These are phyloP conservation scores for Solanum clarkiae DNA, from an alignment of 257 asterid species.

Conservation along the genomic window DNA sequence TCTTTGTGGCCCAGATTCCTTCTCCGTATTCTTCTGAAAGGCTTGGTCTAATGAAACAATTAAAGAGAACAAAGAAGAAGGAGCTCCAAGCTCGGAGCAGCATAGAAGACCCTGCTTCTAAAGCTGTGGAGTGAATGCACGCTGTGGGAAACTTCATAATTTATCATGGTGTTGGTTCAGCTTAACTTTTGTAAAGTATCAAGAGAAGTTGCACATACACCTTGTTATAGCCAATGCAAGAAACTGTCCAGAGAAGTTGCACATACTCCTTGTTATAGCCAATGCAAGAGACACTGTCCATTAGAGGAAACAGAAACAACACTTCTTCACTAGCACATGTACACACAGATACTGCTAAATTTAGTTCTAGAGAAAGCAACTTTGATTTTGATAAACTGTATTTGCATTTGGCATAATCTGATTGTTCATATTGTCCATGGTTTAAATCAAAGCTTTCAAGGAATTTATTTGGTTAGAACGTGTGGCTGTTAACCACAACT, in stretches of 20 bases:
- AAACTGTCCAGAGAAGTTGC: not conserved
- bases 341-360: not conserved
- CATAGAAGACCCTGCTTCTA: constrained; percentile 11
- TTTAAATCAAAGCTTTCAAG: not conserved
- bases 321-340: not conserved
- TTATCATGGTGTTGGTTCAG: not conserved
- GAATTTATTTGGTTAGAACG: constrained; percentile 72
- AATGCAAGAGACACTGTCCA: not conserved
- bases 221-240: not conserved
- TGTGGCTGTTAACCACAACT: constrained; percentile 99
- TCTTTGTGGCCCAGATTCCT: constrained; percentile 42
- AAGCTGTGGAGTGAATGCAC: not conserved
- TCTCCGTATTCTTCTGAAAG: constrained; percentile 66
- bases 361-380: not conserved
- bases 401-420: not conserved
- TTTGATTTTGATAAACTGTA: not conserved
- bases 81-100: constrained; percentile 17
- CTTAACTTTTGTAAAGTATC: not conserved
- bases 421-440: not conserved
- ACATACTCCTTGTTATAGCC: not conserved
- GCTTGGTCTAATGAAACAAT: constrained; percentile 50
- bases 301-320: not conserved
- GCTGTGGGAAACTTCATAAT: not conserved
- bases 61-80: constrained; percentile 61
- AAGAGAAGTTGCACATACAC: not conserved